Evolutionary conservation across 257 asterid genomes (phyloP).

Genomic region (Gentiana dahurica): DNA sequence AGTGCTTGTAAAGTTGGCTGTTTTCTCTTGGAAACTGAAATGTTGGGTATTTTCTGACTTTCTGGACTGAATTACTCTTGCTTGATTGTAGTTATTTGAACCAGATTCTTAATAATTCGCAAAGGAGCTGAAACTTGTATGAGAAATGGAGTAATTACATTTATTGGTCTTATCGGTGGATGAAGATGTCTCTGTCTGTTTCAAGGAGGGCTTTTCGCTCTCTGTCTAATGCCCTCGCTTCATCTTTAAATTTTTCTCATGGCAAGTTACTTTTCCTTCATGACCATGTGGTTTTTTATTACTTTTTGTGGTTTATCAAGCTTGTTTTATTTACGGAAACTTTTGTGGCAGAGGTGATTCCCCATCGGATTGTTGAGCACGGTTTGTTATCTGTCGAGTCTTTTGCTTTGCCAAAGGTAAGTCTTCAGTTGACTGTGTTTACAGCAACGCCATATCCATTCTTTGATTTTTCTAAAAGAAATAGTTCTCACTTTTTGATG

Average conservation of each 20-base stretch:
- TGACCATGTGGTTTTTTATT: not conserved
- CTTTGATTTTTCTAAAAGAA: not conserved
- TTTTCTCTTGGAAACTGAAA: too few species aligned
- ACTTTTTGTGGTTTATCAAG: not conserved
- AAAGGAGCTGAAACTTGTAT: not conserved
- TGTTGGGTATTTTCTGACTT: too few species aligned
- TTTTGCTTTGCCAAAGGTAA: conserved; percentile 22
- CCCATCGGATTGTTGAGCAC: conserved; percentile 11
- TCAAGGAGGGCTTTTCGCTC: conserved; percentile 22
- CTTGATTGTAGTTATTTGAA: too few species aligned
- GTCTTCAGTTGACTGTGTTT: not conserved
- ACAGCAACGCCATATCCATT: not conserved
- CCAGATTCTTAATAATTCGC: too few species aligned
- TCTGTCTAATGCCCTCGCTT: conserved; percentile 11
- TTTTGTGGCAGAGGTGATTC: conserved; percentile 9
- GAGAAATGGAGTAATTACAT: conserved; percentile 3
- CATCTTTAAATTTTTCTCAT: conserved; percentile 1
- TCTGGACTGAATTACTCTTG: too few species aligned
- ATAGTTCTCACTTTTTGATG: not conserved
- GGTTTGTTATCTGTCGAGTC: conserved; percentile 15
- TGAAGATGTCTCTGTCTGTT: conserved; percentile 17
- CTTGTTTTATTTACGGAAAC: not conserved
- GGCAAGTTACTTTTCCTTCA: conserved; percentile 3
- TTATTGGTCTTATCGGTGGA: not conserved
- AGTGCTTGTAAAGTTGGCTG: too few species aligned